Percentiles rank a stretch among this genome's conserved stretches.
phyloP scores from a whole-genome alignment of 768 basidiomycete genomes.

The Xerocomellus chrysenteron region DNA sequence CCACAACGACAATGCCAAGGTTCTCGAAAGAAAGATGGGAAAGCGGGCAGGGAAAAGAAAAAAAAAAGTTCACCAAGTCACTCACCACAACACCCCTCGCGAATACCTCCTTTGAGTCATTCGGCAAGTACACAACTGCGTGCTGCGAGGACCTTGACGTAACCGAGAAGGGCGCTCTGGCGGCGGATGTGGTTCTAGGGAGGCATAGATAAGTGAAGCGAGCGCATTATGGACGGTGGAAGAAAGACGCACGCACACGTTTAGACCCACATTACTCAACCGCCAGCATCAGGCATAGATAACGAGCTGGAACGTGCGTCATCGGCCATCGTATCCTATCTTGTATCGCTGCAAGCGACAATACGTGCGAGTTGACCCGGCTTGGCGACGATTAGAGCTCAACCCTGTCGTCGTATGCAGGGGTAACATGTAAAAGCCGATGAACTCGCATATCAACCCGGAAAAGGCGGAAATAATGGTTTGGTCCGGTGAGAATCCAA shows the following conservation, averaged over 20 bases:
- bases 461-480: not conserved
- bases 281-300: not conserved
- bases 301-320: not conserved
- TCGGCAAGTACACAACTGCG: not conserved
- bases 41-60: too few relatives aligned
- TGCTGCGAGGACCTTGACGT: not conserved
- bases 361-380: not conserved
- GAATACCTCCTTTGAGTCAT: not conserved
- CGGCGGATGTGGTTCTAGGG: not conserved
- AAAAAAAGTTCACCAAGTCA: too few relatives aligned
- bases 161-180: not conserved
- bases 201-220: not conserved
- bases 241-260: not conserved
- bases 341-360: conserved; percentile 3
- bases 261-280: not conserved
- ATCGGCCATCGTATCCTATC: not conserved
- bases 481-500: not conserved
- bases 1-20: not conserved
- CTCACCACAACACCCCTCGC: not conserved
- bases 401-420: not conserved
- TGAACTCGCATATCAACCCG: not conserved
- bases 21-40: not conserved
- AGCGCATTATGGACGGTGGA: not conserved
- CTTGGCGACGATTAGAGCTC: conserved; percentile 1
- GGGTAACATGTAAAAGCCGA: not conserved